Conservation (phyloP, 768 basidiomycete genomes). For the Lactarius evosmus region DNA sequence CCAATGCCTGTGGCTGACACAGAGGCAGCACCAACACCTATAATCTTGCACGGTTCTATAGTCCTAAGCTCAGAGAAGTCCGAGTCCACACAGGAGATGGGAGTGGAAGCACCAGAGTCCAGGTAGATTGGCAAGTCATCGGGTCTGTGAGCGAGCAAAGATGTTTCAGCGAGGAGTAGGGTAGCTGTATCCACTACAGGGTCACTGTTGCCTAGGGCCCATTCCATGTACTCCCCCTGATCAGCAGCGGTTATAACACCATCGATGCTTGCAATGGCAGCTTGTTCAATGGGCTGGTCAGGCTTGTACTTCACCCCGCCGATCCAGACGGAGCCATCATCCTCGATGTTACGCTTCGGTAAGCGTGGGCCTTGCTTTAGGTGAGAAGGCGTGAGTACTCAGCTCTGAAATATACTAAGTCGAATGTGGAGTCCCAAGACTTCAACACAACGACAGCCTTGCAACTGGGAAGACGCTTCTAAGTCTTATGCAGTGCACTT, state of each 20-base stretch:
- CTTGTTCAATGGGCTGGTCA: rapidly evolving
- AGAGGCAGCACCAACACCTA: slow-evolving; percentile 33
- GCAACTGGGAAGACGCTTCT: no score
- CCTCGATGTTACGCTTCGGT: no score
- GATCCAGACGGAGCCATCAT: not conserved
- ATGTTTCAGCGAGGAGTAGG: not conserved
- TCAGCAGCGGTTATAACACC: not conserved
- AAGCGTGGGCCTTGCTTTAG: no score
- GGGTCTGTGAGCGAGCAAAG: not conserved
- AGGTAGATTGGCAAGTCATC: slow-evolving; percentile 26
- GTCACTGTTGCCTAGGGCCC: not conserved
- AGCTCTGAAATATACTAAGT: no score
- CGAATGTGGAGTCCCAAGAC: no score
- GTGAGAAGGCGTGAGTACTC: no score
- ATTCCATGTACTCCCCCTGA: not conserved
- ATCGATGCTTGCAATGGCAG: not conserved
- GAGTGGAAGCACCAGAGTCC: slow-evolving; percentile 32
- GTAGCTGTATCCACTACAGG: not conserved
- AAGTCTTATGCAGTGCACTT: no score
- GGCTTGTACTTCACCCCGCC: not conserved
- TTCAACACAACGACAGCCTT: no score
- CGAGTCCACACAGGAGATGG: slow-evolving; percentile 29
- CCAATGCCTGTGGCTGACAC: slow-evolving; percentile 34
- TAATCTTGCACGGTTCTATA: slow-evolving; percentile 30
- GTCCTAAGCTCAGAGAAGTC: slow-evolving; percentile 32